phyloP scores from a whole-genome alignment of 2,329 filamentous ascomycete species.

The Neonectria magnoliae region DNA sequence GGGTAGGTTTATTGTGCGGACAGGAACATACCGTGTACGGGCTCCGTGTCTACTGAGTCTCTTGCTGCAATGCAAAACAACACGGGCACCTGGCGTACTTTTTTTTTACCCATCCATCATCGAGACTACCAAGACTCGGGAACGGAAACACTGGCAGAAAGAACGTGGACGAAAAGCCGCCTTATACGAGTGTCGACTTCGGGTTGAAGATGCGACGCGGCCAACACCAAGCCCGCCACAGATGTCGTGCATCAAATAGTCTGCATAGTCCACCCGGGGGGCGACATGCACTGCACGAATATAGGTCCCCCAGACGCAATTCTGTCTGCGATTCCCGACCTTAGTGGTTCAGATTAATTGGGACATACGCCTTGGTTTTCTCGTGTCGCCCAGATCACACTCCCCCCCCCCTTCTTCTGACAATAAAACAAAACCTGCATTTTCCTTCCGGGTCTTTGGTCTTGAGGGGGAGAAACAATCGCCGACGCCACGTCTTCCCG shows the following conservation, averaged over 20 bases:
- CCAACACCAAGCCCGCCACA: conserved; percentile 10
- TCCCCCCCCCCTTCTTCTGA: background rate
- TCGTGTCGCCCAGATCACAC: conserved; percentile 3
- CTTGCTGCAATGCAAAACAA: background rate
- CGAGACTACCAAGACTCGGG: background rate
- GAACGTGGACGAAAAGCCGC: background rate
- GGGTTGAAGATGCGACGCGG: conserved; percentile 4
- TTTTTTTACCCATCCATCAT: background rate
- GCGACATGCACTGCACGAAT: background rate
- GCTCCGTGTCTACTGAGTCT: background rate
- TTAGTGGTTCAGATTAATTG: conserved; percentile 1
- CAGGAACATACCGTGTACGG: background rate
- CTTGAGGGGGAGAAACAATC: background rate
- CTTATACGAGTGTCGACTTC: background rate
- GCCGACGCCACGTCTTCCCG: background rate
- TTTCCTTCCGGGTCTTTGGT: background rate
- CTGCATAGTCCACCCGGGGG: conserved; percentile 6
- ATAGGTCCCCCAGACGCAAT: background rate
- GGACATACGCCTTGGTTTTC: background rate
- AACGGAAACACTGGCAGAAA: background rate
- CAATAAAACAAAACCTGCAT: background rate
- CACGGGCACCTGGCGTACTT: background rate
- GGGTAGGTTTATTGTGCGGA: background rate
- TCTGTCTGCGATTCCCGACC: background rate
- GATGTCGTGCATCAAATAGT: conserved; percentile 6